Evolutionary conservation across 192 early-diverging fungal species (phyloP).

Genomic region (Backusella parvicylindrica): DNA sequence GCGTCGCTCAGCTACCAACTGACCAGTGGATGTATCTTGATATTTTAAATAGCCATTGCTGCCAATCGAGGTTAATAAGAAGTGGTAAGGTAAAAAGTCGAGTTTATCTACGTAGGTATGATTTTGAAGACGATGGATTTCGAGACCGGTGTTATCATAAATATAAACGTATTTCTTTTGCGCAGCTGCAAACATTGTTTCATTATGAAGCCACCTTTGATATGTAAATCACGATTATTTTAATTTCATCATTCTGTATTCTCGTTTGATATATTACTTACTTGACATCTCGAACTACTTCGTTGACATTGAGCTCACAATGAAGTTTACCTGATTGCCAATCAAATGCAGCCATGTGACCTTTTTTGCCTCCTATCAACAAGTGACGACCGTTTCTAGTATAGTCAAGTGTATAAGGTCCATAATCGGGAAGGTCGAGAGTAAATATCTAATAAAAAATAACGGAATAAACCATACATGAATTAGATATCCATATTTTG

Average conservation of each 20-base stretch:
- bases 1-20: slow-evolving; percentile 72
- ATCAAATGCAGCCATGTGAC: slow-evolving; percentile 89
- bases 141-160: slow-evolving; percentile 87
- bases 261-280: slow-evolving; percentile 27
- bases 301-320: slow-evolving; percentile 83
- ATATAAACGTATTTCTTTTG: slow-evolving; percentile 96
- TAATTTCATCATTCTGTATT: neutral
- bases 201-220: slow-evolving; percentile 88
- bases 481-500: neutral
- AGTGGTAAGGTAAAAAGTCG: slow-evolving; percentile 93
- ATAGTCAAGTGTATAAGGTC: slow-evolving; percentile 88
- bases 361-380: slow-evolving; percentile 74
- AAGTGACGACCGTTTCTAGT: slow-evolving; percentile 80
- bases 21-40: slow-evolving; percentile 92
- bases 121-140: slow-evolving; percentile 83
- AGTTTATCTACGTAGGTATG: slow-evolving; percentile 80
- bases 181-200: slow-evolving; percentile 90
- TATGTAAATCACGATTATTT: neutral
- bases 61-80: slow-evolving; percentile 80
- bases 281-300: slow-evolving; percentile 86
- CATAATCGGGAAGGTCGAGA: slow-evolving; percentile 74
- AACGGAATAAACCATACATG: slow-evolving; percentile 11
- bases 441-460: slow-evolving; percentile 61
- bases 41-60: slow-evolving; percentile 83
- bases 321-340: slow-evolving; percentile 79